Base-by-base conservation (phyloP, 768 basidiomycete genomes). In the Suillus variegatus region DNA sequence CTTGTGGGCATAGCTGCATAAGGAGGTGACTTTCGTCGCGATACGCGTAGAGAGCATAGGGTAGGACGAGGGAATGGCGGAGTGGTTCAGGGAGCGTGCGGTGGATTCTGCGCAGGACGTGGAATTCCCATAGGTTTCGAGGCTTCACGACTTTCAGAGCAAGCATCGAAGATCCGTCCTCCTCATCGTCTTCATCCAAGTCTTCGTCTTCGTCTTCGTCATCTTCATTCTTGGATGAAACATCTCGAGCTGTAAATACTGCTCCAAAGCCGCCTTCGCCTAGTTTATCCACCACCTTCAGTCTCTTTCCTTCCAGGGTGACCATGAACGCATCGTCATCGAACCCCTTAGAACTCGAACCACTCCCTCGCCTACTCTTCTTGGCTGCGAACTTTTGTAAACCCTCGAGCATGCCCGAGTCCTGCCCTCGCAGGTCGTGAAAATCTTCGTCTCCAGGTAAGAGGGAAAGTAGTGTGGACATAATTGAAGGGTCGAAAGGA, bases 221-320 rank as follows among this genome's bases (percentile, higher is more conserved):
- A 22, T 67, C 73, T 36, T 79, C 78, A 8, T 86, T 82, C 13
- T 84, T 77, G 22, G 69, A 70, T 35, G 62, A 64, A 72, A 81
- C 61, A 72, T 89, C 84, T 63, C 85, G 84, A 4, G 92, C 93
- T 66, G 90, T 86, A 81, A 97, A 99, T n/a, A 99, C 97, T 4
- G 91, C 86, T 3, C 97, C 97, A 71, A 97, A 99, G 0, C 96
- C 94, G 6, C 97, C 97, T 78, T 99, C 97, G 20, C 97, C 97
- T 28, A 99, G 83, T 76, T 99, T 99, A 67, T 91, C 91, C 4
- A 83, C 79, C 5, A 98, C 87, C 62, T 84, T 85, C 72, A 92
- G 94, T 61, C 80, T 80, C 65, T 84, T 85, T 4, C 83, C 89
- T 54, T 82, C 82, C n/a, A 98, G 79, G 20, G 78, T 79, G 49